Conservation (phyloP, 1,139 yeast genomes). For the Suhomyces ambrosiae region DNA sequence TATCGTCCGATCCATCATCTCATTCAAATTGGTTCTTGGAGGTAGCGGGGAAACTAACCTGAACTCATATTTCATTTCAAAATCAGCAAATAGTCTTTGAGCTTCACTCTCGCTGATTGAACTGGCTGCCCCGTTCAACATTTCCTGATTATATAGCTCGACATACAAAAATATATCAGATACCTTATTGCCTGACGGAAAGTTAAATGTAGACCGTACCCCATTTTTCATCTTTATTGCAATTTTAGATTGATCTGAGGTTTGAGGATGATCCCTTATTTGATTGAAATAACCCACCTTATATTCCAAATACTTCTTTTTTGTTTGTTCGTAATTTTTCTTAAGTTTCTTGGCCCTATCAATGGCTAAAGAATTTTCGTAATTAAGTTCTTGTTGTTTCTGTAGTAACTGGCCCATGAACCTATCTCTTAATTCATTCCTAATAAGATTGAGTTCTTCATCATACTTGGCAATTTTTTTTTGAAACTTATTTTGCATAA, state of each 20-base stretch:
- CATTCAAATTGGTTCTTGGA: slow-evolving; percentile 37
- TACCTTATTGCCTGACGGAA: slow-evolving; percentile 47
- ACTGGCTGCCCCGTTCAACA: slow-evolving; percentile 30
- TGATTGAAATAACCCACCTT: slow-evolving; percentile 44
- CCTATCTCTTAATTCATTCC: slow-evolving; percentile 62
- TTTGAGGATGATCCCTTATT: slow-evolving; percentile 3
- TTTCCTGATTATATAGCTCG: slow-evolving; percentile 41
- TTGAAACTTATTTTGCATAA: slow-evolving; percentile 43
- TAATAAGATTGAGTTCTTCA: slow-evolving; percentile 58
- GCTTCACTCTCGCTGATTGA: slow-evolving; percentile 24
- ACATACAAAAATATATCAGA: slow-evolving; percentile 64
- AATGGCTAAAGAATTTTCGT: slow-evolving; percentile 63
- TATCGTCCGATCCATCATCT: slow-evolving; percentile 23
- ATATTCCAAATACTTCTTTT: slow-evolving; percentile 44
- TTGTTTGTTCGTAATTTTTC: slow-evolving; percentile 26
- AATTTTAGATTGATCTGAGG: slow-evolving; percentile 37
- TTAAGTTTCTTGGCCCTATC: slow-evolving; percentile 47
- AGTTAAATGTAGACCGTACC: slow-evolving; percentile 47
- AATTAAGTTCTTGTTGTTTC: slow-evolving; percentile 78
- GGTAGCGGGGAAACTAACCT: slow-evolving; percentile 43
- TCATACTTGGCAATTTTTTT: slow-evolving; percentile 56
- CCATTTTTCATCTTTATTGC: slow-evolving; percentile 63
- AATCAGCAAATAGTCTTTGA: slow-evolving; percentile 22
- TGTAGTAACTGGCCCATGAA: slow-evolving; percentile 62
- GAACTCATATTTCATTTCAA: slow-evolving; percentile 33